These are phyloP conservation scores for Neofusicoccum ribis DNA, from an alignment of 2,329 filamentous ascomycete genomes.

Conservation along the genomic window DNA sequence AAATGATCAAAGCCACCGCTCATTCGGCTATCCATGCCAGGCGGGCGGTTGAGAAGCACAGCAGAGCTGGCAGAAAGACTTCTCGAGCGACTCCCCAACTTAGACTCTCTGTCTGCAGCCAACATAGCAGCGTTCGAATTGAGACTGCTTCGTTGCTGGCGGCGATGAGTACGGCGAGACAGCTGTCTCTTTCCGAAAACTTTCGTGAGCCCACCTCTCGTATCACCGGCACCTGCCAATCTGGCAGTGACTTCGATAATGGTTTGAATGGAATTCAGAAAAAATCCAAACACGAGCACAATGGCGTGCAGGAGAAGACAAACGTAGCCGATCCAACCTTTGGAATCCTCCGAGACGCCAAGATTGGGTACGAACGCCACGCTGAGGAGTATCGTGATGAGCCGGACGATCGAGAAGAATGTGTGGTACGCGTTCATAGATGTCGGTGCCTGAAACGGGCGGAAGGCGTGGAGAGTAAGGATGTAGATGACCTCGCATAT, in stretches of 20 bases:
- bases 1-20: constrained; percentile 58
- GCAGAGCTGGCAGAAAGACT: constrained; percentile 65
- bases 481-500: constrained; percentile 93
- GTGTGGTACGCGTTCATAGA: constrained; percentile 98
- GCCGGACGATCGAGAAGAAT: constrained; percentile 75
- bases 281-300: constrained; percentile 87
- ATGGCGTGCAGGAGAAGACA: constrained; percentile 83
- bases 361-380: constrained; percentile 79
- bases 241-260: constrained; percentile 85
- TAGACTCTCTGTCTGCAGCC: constrained; percentile 62
- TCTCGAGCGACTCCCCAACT: constrained; percentile 51
- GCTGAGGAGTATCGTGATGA: constrained; percentile 60
- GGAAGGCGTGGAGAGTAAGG: constrained; percentile 83
- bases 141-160: constrained; percentile 74
- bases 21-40: constrained; percentile 12
- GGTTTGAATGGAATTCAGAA: constrained; percentile 87
- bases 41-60: constrained; percentile 50
- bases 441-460: constrained; percentile 84
- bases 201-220: constrained; percentile 79
- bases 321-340: constrained; percentile 93
- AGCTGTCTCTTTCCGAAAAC: constrained; percentile 87
- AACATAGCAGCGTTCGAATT: constrained; percentile 82
- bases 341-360: constrained; percentile 72
- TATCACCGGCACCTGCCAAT: constrained; percentile 77
- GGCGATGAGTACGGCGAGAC: constrained; percentile 66